Base-by-base conservation (phyloP, 768 basidiomycete species). In the Leccinum longicurvipes region DNA sequence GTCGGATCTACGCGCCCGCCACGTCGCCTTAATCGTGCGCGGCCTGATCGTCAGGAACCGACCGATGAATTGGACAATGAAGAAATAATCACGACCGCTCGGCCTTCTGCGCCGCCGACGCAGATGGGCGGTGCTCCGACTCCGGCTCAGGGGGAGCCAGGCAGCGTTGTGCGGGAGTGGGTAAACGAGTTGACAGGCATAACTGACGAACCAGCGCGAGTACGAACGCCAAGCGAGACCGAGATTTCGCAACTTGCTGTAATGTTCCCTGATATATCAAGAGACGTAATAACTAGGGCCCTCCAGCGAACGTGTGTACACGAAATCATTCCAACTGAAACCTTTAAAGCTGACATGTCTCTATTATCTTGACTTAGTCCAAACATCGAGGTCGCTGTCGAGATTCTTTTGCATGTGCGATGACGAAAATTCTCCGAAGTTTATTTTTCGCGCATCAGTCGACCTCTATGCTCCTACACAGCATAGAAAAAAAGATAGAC, bases 191-290 rank as follows among this genome's bases (percentile, higher is more conserved):
- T 93, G 61, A 89, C 89, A 2, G 89, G 90, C 6, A 72, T 84
- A 53, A 69, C 77, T 27, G 82, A 80, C 19, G 78, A 79, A 45
- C 74, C 77, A 19, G 77, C 81, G 28, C 83, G 84, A 21, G 78
- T 90, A 51, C 79, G 89, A 41, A 84, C 85, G 11, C 89, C 91
- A 1, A 79, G 79, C 24, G 89, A 92, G 32, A 76, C 81, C 25
- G 93, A 96, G 71, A 89, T 95, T 51, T 69, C 76, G 8, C 84
- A 89, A 47, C 63, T 95, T 52, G 81, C 82, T 46, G 78, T 73
- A 48, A 93, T 97, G 88, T 97, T 97, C 67, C 93, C 93, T 21
- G 82, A 89, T 66, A 65, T 90, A 27, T 80, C 82, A 34, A 77
- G 91, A 47, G 87, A 91, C 50, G 79, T 83, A 23, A 75, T 95